Evolutionary conservation across 306 rosid genomes (phyloP).

Genomic region (Vicia villosa): DNA sequence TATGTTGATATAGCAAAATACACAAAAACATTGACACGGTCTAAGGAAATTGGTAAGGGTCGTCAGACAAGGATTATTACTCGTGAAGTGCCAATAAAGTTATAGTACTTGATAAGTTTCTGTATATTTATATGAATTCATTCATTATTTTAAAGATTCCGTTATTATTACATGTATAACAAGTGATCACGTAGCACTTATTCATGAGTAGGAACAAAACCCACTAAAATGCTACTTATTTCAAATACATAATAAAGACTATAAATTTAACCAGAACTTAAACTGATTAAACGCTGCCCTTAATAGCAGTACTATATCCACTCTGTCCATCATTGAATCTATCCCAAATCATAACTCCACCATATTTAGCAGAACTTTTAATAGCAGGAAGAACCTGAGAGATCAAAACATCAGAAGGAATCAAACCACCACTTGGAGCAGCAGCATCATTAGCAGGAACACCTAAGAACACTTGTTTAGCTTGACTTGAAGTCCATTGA

Average conservation of each 20-base stretch:
- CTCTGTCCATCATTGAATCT: constrained; percentile 34
- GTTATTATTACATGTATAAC: not conserved
- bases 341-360: constrained; percentile 74
- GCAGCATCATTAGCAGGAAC: constrained; percentile 62
- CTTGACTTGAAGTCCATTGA: constrained; percentile 54
- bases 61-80: too few species aligned
- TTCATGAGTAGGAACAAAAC: constrained; percentile 11
- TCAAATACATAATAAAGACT: not conserved
- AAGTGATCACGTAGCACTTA: constrained; percentile 7
- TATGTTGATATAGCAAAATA: too few species aligned
- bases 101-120: not conserved
- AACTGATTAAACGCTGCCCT: constrained; percentile 28
- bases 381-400: constrained; percentile 54
- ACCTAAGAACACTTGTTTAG: constrained; percentile 58
- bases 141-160: not conserved
- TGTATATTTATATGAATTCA: not conserved
- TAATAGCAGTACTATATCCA: constrained; percentile 37
- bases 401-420: constrained; percentile 53
- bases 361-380: constrained; percentile 50
- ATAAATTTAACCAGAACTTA: not conserved
- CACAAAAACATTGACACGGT: too few species aligned
- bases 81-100: too few species aligned
- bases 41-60: too few species aligned
- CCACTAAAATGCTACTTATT: constrained; percentile 32
- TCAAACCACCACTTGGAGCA: constrained; percentile 56